These are phyloP conservation scores for Canariomyces notabilis DNA, from an alignment of 2,329 filamentous ascomycete species.

Conservation along the genomic window DNA sequence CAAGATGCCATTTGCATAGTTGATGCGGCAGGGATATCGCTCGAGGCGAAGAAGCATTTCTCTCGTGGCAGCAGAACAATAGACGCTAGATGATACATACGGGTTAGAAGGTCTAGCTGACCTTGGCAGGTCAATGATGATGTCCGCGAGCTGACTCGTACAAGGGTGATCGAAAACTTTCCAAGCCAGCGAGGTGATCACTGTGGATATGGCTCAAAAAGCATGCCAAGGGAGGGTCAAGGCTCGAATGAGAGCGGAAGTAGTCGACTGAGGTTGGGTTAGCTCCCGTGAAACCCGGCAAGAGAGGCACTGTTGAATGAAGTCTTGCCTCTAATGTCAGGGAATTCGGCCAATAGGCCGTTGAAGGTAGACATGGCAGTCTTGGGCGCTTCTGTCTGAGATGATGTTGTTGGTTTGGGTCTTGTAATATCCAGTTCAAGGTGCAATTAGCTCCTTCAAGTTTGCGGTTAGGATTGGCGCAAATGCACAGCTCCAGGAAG, in stretches of 20 bases:
- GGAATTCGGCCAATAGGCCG: constrained; percentile 70
- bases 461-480: too few relatives aligned
- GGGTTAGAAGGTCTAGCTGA: neutral
- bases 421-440: too few relatives aligned
- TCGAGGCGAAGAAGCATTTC: constrained; percentile 78
- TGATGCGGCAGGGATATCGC: constrained; percentile 73
- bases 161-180: constrained; percentile 72
- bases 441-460: too few relatives aligned
- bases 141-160: too few relatives aligned
- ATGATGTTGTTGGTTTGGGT: too few relatives aligned
- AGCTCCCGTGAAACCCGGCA: neutral
- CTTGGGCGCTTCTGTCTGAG: neutral
- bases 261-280: constrained; percentile 60
- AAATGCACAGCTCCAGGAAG: too few relatives aligned
- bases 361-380: constrained; percentile 70
- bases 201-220: constrained; percentile 92
- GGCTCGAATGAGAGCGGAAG: constrained; percentile 57
- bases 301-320: neutral
- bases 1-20: constrained; percentile 71
- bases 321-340: constrained; percentile 60
- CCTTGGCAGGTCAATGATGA: too few relatives aligned
- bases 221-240: constrained; percentile 65
- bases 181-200: constrained; percentile 79
- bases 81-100: constrained; percentile 49
- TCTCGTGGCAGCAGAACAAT: constrained; percentile 79